phyloP scores from a whole-genome alignment of 768 basidiomycete genomes.

The Podaxis pistillaris region DNA sequence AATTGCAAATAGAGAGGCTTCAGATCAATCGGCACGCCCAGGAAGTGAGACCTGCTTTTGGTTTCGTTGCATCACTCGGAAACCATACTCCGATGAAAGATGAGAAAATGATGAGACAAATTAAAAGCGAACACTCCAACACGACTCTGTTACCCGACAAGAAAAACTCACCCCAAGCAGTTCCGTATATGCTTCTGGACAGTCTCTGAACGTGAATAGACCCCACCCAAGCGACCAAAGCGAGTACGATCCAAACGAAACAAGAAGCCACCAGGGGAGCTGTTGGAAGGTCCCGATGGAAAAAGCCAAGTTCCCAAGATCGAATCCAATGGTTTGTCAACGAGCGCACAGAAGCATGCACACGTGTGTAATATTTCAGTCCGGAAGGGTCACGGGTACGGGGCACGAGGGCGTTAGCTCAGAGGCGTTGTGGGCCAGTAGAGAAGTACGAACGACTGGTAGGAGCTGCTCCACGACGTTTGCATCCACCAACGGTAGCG shows the following conservation, averaged over 20 bases:
- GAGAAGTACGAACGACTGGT: conserved; percentile 50
- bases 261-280: conserved; percentile 83
- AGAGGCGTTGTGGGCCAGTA: neutral
- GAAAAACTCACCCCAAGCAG: conserved; percentile 51
- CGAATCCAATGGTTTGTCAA: neutral
- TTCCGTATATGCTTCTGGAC: conserved; percentile 77
- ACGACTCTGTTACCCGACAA: neutral
- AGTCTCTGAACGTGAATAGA: conserved; percentile 69
- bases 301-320: neutral
- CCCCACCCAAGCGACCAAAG: conserved; percentile 78
- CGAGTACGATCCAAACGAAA: conserved; percentile 78
- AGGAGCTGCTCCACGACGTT: conserved; percentile 48
- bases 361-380: neutral
- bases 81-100: neutral
- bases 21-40: neutral
- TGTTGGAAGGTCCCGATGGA: conserved; percentile 23
- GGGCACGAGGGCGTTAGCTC: neutral
- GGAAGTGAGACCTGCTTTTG: neutral
- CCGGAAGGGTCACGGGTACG: neutral
- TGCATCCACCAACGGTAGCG: conserved; percentile 52
- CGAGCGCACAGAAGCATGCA: neutral
- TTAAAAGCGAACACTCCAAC: conserved; percentile 8
- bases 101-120: conserved; percentile 9
- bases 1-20: neutral
- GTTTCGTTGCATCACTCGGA: neutral